Percentiles rank a stretch among this genome's conserved stretches.
These are phyloP conservation scores for Saccharum spontaneum DNA, from an alignment of 176 grass and related monocot genomes.

Conservation along the genomic window DNA sequence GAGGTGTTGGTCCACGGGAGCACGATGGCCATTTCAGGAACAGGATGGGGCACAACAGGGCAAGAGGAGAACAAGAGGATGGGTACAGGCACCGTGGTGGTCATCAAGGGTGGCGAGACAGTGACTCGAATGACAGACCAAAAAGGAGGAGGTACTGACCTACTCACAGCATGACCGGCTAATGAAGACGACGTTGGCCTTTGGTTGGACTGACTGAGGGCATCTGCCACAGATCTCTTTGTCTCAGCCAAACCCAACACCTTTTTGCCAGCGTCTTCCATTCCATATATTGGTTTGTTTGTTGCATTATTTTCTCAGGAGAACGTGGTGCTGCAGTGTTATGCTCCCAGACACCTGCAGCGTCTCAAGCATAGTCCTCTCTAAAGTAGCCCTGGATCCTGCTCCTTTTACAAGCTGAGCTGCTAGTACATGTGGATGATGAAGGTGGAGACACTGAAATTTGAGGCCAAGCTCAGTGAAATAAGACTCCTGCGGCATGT, in stretches of 20 bases:
- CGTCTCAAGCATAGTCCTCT: not conserved
- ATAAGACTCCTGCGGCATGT: not conserved
- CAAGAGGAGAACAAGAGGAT: constrained; percentile 41
- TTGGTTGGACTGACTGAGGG: constrained; percentile 26
- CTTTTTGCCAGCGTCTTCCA: constrained; percentile 6
- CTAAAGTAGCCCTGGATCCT: constrained; percentile 12
- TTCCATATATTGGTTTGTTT: constrained; percentile 21
- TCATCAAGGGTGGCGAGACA: constrained; percentile 46
- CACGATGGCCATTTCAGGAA: constrained; percentile 32
- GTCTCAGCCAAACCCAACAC: not conserved
- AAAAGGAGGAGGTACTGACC: constrained; percentile 49
- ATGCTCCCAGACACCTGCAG: not conserved
- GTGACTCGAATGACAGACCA: constrained; percentile 30
- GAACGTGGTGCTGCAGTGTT: not conserved
- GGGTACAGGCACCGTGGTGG: constrained; percentile 32
- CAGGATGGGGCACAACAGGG: constrained; percentile 29
- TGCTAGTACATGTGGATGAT: not conserved
- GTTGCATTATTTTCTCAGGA: constrained; percentile 30
- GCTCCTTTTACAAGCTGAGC: constrained; percentile 1
- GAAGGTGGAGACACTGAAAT: constrained; percentile 12
- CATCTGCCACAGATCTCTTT: not conserved
- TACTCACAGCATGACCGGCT: constrained; percentile 10
- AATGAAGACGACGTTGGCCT: constrained; percentile 1
- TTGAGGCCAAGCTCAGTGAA: constrained; percentile 5
- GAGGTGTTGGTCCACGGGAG: constrained; percentile 27